Evolutionary conservation across 108 stramenopile genomes (phyloP).

Genomic region (Cyclotella distinguenda): DNA sequence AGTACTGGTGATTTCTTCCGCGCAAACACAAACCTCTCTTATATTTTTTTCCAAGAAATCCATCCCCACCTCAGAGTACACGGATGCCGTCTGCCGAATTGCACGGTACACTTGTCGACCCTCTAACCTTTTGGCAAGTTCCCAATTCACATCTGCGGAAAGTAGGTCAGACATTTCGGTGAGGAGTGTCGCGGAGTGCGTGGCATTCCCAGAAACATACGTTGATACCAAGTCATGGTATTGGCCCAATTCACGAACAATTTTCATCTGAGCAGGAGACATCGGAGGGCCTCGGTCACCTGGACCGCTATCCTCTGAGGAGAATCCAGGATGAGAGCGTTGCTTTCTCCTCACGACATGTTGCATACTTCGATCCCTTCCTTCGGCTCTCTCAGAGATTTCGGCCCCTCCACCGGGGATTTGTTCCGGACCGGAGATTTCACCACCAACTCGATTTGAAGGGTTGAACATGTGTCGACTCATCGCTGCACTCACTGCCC

Average conservation of each 20-base stretch:
- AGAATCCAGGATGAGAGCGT: constrained; percentile 1
- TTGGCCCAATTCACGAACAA: constrained; percentile 16
- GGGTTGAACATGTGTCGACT: constrained; percentile 28
- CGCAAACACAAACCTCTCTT: constrained; percentile 7
- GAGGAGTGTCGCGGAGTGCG: constrained; percentile 33
- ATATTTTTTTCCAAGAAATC: constrained; percentile 23
- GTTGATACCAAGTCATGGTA: constrained; percentile 45
- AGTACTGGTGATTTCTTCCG: constrained; percentile 7
- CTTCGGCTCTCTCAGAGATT: neutral
- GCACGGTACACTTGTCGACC: constrained; percentile 35
- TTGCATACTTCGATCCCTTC: constrained; percentile 7
- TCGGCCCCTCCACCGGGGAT: neutral
- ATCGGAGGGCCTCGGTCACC: constrained; percentile 4
- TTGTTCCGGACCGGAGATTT: constrained; percentile 11
- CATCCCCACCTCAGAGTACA: constrained; percentile 30
- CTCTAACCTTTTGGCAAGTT: constrained; percentile 36
- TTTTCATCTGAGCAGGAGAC: neutral
- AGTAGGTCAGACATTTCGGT: constrained; percentile 33
- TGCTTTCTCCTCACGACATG: constrained; percentile 10
- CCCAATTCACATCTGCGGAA: constrained; percentile 32
- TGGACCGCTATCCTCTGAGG: neutral
- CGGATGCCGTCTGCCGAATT: constrained; percentile 25
- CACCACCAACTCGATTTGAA: constrained; percentile 28
- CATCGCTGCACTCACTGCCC: constrained; percentile 27
- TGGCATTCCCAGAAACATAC: constrained; percentile 31